Conservation (phyloP, 352 stramenopile genomes). For the Phytophthora cryptogea region DNA sequence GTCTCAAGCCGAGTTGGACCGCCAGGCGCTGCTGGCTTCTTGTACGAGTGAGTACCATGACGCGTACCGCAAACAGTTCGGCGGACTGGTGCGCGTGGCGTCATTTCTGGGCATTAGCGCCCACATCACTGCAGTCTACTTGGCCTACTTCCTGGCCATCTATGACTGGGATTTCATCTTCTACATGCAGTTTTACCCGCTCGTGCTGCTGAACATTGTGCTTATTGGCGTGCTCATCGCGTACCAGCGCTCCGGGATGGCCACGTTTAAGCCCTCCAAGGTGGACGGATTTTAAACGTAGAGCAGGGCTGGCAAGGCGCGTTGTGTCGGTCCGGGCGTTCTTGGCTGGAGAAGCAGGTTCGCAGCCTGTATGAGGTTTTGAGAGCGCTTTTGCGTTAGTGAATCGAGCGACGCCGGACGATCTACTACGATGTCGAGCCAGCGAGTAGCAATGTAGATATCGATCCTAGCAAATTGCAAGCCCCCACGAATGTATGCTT, state of each 20-base stretch:
- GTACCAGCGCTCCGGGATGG: constrained; percentile 76
- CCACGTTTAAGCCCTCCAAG: constrained; percentile 46
- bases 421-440: constrained; percentile 21
- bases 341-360: constrained; percentile 6
- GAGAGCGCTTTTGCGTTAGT: constrained; percentile 10
- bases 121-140: constrained; percentile 72
- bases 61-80: constrained; percentile 62
- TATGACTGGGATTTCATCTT: constrained; percentile 77
- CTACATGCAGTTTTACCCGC: constrained; percentile 82
- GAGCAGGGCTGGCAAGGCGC: constrained; percentile 9
- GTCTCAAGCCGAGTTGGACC: constrained; percentile 59
- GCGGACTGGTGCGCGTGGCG: constrained; percentile 63
- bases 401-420: constrained; percentile 6
- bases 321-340: constrained; percentile 8
- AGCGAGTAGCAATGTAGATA: constrained; percentile 46
- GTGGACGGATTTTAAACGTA: constrained; percentile 38
- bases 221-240: constrained; percentile 53
- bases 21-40: constrained; percentile 59
- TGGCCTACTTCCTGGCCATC: constrained; percentile 70
- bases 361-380: constrained; percentile 5
- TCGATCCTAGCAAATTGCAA: constrained; percentile 32
- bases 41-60: constrained; percentile 68
- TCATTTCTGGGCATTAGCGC: constrained; percentile 86
- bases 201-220: constrained; percentile 67
- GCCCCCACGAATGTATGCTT: constrained; percentile 37